Evolutionary conservation across 2,329 filamentous ascomycete genomes (phyloP).

Genomic region (Harringtonia lauricola): DNA sequence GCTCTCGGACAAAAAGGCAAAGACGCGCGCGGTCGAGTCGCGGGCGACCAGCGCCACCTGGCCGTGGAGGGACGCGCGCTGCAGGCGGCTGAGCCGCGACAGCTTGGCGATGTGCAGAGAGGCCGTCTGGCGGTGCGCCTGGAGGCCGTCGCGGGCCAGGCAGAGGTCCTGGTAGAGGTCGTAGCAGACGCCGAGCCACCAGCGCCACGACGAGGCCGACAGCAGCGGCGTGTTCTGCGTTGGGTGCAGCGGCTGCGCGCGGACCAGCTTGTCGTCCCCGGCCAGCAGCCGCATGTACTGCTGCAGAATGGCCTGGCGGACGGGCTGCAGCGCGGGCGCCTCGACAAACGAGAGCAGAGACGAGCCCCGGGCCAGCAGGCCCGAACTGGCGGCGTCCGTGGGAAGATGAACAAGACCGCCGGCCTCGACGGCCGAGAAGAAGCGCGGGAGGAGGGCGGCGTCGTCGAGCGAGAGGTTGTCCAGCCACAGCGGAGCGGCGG

Average conservation of each 20-base stretch:
- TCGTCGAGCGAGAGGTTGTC: conserved; percentile 39
- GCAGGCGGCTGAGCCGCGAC: conserved; percentile 45
- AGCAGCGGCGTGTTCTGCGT: conserved; percentile 44
- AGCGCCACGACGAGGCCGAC: conserved; percentile 7
- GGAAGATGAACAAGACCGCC: background rate
- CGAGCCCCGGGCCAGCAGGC: conserved; percentile 7
- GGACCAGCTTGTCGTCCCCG: background rate
- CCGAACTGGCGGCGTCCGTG: background rate
- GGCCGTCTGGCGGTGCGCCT: conserved; percentile 27
- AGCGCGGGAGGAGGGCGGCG: conserved; percentile 23
- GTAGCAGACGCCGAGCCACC: conserved; percentile 41
- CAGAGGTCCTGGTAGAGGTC: conserved; percentile 37
- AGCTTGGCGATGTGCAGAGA: conserved; percentile 32
- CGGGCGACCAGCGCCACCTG: conserved; percentile 45
- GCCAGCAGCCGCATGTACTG: conserved; percentile 13
- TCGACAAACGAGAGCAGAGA: conserved; percentile 15
- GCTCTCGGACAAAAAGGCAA: conserved; percentile 33
- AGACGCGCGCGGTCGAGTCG: conserved; percentile 47
- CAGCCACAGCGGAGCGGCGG: conserved; percentile 27
- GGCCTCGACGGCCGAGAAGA: conserved; percentile 2
- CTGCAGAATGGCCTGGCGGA: conserved; percentile 22
- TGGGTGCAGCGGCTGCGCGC: conserved; percentile 42
- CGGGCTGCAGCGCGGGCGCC: conserved; percentile 18
- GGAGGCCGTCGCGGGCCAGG: conserved; percentile 28
- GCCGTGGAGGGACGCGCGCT: conserved; percentile 45